Evolutionary conservation across 208 protist genomes (phyloP), one percentile per base, ranked within the genome.

Genomic region (Crithidia brevicula): DNA sequence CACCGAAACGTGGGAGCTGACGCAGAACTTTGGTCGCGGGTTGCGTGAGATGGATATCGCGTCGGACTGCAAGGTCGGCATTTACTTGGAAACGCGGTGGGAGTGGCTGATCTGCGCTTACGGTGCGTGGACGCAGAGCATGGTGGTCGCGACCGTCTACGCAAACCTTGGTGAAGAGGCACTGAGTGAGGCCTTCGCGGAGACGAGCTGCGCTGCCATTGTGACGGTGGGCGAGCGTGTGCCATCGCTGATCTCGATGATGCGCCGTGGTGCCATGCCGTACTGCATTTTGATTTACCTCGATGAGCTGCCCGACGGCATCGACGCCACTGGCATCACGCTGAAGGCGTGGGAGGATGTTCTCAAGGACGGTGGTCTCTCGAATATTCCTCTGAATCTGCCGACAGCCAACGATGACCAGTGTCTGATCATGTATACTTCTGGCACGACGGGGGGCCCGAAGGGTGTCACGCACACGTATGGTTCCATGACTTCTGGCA

Each of bases 401-500:
- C 40, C 52, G 23, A 53, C 50, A 45, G 45, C 58, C 5, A 58
- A 76, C 53, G 76, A 85, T 45, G 69, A 43, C 23, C 28, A 70
- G 33, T 79, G 67, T 3, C 56, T 85, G 30, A 82, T 88, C 63
- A 78, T 88, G 67, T 74, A 74, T 67, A 68, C 93, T 43, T 96
- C 89, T 54, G 93, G 93, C 56, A 95, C 93, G 28, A 97, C 91
- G 10, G 91, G 89, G 6, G 74, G 88, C 45, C 93, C 93, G 23
- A 97, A 97, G 74, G 93, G 92, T 45, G 90, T 96, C 31, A 81
- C 91, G 27, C 83, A 96, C 78, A 88, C 82, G 23, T 81, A 96
- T 67, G 82, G 80, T 34, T 85, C 79, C 62, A 56, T 95, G 47
- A 70, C 57, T 13, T 67, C 60, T 20, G 82, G 82, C 18, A 56